Evolutionary conservation across 75 land plant species (phyloP).

Genomic region (Pinus tabuliformis): DNA sequence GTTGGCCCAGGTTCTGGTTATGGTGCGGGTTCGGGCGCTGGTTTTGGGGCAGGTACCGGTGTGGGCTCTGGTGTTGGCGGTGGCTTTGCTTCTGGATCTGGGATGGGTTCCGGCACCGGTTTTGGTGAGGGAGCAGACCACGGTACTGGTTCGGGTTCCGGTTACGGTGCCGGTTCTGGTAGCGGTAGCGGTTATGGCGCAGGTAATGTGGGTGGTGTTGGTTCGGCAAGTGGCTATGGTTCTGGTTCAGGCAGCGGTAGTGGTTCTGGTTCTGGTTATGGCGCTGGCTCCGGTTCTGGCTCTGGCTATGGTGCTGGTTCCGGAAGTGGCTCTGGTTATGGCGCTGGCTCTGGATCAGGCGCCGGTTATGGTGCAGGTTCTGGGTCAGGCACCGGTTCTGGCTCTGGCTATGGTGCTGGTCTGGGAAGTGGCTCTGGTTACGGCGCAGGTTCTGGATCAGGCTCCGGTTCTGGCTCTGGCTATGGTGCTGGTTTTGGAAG

Average conservation of each 20-base stretch:
- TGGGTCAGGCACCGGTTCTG: background rate
- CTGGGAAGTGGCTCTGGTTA: background rate
- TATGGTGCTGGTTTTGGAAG: background rate
- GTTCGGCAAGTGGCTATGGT: background rate
- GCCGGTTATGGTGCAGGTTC: background rate
- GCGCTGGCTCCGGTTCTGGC: background rate
- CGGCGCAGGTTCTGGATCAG: background rate
- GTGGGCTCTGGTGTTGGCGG: background rate
- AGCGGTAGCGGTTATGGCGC: background rate
- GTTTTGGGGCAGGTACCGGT: background rate
- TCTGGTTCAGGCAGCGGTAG: background rate
- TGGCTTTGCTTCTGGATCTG: background rate
- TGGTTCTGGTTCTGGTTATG: background rate
- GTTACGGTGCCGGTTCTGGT: background rate
- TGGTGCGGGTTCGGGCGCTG: background rate
- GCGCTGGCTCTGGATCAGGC: background rate
- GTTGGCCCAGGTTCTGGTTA: background rate
- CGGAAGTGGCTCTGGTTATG: background rate
- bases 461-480: background rate
- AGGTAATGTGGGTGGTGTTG: background rate
- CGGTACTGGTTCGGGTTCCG: background rate
- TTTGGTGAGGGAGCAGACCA: background rate
- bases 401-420: background rate
- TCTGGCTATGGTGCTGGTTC: background rate
- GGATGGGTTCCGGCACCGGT: background rate